phyloP scores from a whole-genome alignment of 176 grass and related monocot species.

The Triticum timopheevii region DNA sequence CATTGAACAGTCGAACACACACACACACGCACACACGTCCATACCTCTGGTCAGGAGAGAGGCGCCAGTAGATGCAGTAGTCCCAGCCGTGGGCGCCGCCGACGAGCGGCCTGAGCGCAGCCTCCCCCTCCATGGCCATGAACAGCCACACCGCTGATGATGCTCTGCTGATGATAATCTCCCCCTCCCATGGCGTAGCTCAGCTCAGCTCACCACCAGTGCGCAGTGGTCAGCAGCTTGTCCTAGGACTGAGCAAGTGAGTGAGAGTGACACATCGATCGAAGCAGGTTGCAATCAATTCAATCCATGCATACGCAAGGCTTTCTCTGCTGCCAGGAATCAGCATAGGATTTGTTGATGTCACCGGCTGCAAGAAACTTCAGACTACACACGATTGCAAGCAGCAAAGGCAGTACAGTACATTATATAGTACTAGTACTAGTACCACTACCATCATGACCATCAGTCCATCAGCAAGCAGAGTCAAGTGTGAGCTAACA shows the following conservation, averaged over 20 bases:
- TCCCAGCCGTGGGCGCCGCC: conserved; percentile 63
- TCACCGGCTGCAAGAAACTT: conserved; percentile 44
- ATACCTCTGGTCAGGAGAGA: conserved; percentile 80
- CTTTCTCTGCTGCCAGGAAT: conserved; percentile 31
- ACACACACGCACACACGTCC: not conserved
- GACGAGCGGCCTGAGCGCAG: conserved; percentile 56
- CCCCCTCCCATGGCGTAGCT: conserved; percentile 35
- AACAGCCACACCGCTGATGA: not conserved
- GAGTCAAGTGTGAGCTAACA: not conserved
- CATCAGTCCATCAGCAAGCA: not conserved
- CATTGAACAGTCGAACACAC: not conserved
- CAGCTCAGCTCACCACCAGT: not conserved
- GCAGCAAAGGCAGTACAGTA: no score
- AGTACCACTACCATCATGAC: not conserved
- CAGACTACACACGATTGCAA: not conserved
- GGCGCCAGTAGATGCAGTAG: conserved; percentile 78
- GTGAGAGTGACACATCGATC: not conserved
- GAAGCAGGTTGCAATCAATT: not conserved
- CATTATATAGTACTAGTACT: not conserved
- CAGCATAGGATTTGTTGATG: conserved; percentile 33
- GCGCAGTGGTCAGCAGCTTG: conserved; percentile 22
- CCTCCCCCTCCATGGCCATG: conserved; percentile 28
- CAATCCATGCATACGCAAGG: conserved; percentile 2
- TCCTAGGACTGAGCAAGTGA: not conserved
- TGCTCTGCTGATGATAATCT: conserved; percentile 19